Evolutionary conservation across 805 yeast species (phyloP).

Genomic region (Suhomyces prunicola): DNA sequence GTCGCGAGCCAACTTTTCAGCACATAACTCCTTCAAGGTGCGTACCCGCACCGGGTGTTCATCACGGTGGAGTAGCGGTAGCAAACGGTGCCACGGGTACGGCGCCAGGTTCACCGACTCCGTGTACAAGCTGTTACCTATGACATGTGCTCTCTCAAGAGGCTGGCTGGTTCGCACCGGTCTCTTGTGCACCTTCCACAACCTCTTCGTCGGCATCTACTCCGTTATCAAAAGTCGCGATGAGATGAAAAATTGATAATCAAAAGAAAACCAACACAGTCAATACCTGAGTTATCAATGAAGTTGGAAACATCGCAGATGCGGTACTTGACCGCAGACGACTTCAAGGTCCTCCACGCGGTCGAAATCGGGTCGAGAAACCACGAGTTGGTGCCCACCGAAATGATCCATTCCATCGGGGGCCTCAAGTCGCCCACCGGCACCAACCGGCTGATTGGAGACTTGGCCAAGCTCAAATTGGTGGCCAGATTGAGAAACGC

Average conservation of each 20-base stretch:
- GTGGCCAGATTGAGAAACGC: conserved; percentile 82
- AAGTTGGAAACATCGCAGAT: conserved; percentile 89
- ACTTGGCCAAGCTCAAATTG: conserved; percentile 80
- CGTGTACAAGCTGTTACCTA: neutral
- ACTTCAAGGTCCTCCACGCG: conserved; percentile 84
- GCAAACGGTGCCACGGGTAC: conserved; percentile 13
- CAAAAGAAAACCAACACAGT: too few species aligned
- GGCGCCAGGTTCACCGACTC: neutral
- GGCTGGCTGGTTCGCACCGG: neutral
- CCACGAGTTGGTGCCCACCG: conserved; percentile 93
- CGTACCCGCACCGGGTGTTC: conserved; percentile 5
- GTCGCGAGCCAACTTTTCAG: conserved; percentile 27
- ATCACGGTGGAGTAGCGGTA: conserved; percentile 8
- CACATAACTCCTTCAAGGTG: conserved; percentile 22
- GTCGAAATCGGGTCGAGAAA: conserved; percentile 87
- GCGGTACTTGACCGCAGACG: conserved; percentile 89
- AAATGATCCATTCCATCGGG: conserved; percentile 74
- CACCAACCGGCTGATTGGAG: conserved; percentile 75
- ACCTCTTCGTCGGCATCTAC: neutral
- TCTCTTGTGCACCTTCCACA: neutral
- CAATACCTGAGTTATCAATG: too few species aligned
- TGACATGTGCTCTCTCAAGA: neutral
- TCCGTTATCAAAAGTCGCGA: conserved; percentile 2
- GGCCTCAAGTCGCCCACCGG: conserved; percentile 72
- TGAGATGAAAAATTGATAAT: conserved; percentile 5